phyloP scores from a whole-genome alignment of 176 grass and related monocot genomes.

The bread wheat (Triticum aestivum) region IWGSC_CS_RefSeq_v2.1 NC_057795.1:666369293-666369792 shows the following conservation, averaged over 20 bases:
- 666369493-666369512: neutral
- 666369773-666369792: neutral
- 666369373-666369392: neutral
- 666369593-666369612: neutral
- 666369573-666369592: conserved; percentile 8
- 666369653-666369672: too few species aligned
- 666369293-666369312: neutral
- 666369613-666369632: neutral
- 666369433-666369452: too few species aligned
- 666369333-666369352: neutral
- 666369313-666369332: neutral
- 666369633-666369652: too few species aligned
- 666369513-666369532: too few species aligned
- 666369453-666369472: neutral
- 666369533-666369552: neutral
- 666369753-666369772: too few species aligned
- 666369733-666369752: too few species aligned
- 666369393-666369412: neutral
- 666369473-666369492: too few species aligned
- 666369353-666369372: neutral
- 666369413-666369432: too few species aligned
- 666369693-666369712: neutral
- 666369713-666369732: neutral
- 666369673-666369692: too few species aligned
- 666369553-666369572: neutral